Conservation (phyloP, 2,329 filamentous ascomycete genomes). For the Dactylellina leptospora region DNA sequence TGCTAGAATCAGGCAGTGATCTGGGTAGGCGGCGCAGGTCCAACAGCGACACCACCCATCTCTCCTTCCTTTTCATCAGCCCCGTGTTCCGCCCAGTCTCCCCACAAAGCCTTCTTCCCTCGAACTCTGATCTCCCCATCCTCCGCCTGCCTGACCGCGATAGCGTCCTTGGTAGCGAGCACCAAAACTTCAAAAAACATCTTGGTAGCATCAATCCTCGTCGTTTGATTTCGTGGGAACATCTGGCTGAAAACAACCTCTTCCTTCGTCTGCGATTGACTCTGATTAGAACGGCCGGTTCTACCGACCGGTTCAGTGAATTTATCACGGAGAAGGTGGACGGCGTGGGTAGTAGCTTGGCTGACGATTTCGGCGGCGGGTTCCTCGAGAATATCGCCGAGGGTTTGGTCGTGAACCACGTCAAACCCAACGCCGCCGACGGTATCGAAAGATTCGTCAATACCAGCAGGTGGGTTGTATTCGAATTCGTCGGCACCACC, state of each 20-base stretch:
- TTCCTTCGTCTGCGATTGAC: conserved; percentile 65
- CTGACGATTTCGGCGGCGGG: conserved; percentile 46
- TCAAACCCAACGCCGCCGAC: conserved; percentile 69
- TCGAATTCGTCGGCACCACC: conserved; percentile 61
- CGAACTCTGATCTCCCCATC: conserved; percentile 75
- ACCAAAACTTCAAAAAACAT: conserved; percentile 99
- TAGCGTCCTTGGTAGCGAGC: conserved; percentile 94
- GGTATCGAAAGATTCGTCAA: conserved; percentile 46
- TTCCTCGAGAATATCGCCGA: conserved; percentile 78
- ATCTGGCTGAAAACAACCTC: conserved; percentile 92
- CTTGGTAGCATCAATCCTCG: conserved; percentile 91
- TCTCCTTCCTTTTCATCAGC: conserved; percentile 59
- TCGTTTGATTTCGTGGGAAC: conserved; percentile 81
- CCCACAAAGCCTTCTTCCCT: conserved; percentile 96
- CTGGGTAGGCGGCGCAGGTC: conserved; percentile 54
- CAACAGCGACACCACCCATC: conserved; percentile 47
- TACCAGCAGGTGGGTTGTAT: conserved; percentile 20
- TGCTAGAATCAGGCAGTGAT: conserved; percentile 23
- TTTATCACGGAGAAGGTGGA: conserved; percentile 88
- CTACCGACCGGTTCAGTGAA: conserved; percentile 74
- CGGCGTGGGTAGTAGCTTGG: conserved; percentile 90
- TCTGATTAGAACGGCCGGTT: conserved; percentile 66
- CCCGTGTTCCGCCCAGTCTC: conserved; percentile 84
- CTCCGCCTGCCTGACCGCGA: conserved; percentile 94
- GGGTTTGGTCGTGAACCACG: conserved; percentile 76